Evolutionary conservation across 148 eudicot species (phyloP).

Genomic region (Fagopyrum esculentum): DNA sequence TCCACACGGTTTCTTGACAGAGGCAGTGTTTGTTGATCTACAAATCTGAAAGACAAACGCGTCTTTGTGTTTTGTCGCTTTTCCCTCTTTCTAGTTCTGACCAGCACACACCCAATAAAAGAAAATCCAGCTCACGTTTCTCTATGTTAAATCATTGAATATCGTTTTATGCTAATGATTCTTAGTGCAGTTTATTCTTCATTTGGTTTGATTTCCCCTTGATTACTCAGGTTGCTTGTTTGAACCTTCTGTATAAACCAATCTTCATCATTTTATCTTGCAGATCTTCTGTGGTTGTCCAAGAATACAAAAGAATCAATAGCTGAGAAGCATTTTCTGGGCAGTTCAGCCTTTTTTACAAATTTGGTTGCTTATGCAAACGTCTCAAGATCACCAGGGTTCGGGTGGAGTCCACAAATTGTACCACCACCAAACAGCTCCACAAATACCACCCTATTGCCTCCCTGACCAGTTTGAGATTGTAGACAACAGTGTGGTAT

Average conservation of each 20-base stretch:
- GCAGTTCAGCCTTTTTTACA: not conserved
- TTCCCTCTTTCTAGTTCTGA: not conserved
- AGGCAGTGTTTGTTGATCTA: not conserved
- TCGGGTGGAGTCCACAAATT: conserved; percentile 22
- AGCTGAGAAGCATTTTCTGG: not conserved
- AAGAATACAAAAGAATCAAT: not conserved
- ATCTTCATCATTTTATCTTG: not conserved
- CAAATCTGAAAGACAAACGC: not conserved
- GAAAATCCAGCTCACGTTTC: not conserved
- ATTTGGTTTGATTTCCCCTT: not conserved
- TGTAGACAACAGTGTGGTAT: conserved; percentile 28
- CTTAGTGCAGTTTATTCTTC: not conserved
- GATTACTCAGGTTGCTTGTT: not conserved
- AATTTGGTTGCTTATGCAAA: conserved; percentile 35
- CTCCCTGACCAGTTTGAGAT: conserved; percentile 29
- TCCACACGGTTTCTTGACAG: not conserved
- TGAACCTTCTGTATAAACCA: not conserved
- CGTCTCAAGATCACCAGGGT: conserved; percentile 40
- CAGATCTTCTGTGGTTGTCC: not conserved
- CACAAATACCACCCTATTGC: conserved; percentile 26
- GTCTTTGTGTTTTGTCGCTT: conserved; percentile 1
- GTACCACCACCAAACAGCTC: conserved; percentile 28
- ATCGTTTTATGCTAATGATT: no score
- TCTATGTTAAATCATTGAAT: not conserved
- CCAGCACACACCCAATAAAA: conserved; percentile 3